Conservation (phyloP, 805 yeast genomes). For the Yarrowia bubula region DNA sequence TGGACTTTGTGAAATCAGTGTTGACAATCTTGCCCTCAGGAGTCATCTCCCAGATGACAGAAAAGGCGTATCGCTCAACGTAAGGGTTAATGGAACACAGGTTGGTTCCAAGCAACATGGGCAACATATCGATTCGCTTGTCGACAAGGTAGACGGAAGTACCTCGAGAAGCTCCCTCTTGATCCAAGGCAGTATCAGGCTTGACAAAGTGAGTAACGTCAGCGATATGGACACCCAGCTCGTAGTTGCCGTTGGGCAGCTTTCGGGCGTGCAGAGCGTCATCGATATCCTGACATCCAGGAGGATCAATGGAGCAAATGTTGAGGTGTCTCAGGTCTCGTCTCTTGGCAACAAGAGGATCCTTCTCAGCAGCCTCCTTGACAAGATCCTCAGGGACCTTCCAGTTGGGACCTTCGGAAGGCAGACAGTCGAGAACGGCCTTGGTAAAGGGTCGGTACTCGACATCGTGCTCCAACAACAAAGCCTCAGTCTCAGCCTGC, state of each 20-base stretch:
- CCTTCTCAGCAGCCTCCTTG: slow-evolving; percentile 34
- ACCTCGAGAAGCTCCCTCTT: slow-evolving; percentile 95
- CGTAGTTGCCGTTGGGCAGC: slow-evolving; percentile 89
- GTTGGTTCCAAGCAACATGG: slow-evolving; percentile 91
- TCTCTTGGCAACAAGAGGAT: slow-evolving; percentile 51
- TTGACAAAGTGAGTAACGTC: slow-evolving; percentile 97
- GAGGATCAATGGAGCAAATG: slow-evolving; percentile 96
- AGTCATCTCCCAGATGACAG: slow-evolving; percentile 94
- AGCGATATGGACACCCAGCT: slow-evolving; percentile 98
- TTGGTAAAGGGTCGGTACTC: slow-evolving; percentile 95
- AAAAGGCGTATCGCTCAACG: slow-evolving; percentile 93
- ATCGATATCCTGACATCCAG: slow-evolving; percentile 97
- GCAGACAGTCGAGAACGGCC: slow-evolving; percentile 87
- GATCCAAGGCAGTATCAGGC: slow-evolving; percentile 86
- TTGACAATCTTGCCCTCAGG: slow-evolving; percentile 78
- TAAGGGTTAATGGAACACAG: slow-evolving; percentile 92
- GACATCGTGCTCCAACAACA: slow-evolving; percentile 89
- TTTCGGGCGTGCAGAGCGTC: slow-evolving; percentile 89
- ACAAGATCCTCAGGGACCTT: slow-evolving; percentile 67
- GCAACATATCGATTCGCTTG: slow-evolving; percentile 98
- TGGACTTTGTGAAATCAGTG: slow-evolving; percentile 78
- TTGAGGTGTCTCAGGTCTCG: slow-evolving; percentile 82
- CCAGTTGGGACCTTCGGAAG: slow-evolving; percentile 93
- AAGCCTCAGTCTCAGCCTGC: slow-evolving; percentile 94
- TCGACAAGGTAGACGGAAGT: slow-evolving; percentile 96